Evolutionary conservation across 2,329 filamentous ascomycete genomes (phyloP), one percentile per base, ranked within the genome.

Genomic region (Ilyonectria mors-panacis): DNA sequence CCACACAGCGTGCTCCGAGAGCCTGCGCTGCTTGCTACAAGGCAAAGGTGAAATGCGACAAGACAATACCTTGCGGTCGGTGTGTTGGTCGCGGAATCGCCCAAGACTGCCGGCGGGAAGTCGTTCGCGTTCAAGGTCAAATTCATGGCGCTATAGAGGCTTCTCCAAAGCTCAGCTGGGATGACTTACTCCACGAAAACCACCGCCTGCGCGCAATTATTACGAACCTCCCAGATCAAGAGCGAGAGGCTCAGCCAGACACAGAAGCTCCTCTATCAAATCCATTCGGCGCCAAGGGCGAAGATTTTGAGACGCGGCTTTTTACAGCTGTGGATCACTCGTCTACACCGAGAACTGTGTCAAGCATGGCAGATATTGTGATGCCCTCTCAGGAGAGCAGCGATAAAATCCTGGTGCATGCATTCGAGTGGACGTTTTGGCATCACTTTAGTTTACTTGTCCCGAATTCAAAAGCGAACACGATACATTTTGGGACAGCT

Each of bases 21-120:
- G 30, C 30, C 12, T 33, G 30, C 30, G 30, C 30, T 4, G 30
- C 30, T 9, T 59, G 57, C 21, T 59, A 59, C 15, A 59, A 59
- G 17, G 30, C 44, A 15, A 63, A 63, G 15, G 30, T 63, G 9
- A 56, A 56, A 54, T 63, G 59, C 30, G 59, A 63, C 42, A 54
- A 56, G 51, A 30, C 39, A 12, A 45, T 56, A 7, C 59, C 59
- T 6, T 59, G 57, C 17, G 30, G 33, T 39, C 33, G 44, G 8
- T 51, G 57, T 26, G 45, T 59, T n/a, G 57, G 44, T 3, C 57
- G 57, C 7, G 45, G 57, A 9, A 35, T n/a, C 3, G 57, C 57
- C 7, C 5, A 3, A 9, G 9, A 59, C 10, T 59, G 57, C 33
- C n/a, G 33, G 13, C 30, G 57, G 2, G 45, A 59, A 35, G 7